Evolutionary conservation across 2,329 filamentous ascomycete genomes (phyloP).

Genomic region (Microsporum canis): DNA sequence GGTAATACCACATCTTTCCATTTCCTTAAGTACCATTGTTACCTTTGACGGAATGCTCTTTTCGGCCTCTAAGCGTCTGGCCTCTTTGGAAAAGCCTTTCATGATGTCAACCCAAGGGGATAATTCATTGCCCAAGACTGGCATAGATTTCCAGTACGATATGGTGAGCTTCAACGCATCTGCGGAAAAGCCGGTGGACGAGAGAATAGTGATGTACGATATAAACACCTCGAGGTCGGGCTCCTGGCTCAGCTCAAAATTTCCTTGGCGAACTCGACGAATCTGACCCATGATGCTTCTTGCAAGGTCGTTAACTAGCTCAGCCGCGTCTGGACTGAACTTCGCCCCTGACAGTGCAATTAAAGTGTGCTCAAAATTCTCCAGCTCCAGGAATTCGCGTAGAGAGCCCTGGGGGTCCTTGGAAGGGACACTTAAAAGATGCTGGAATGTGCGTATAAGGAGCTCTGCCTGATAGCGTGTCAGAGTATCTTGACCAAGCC

Average conservation of each 20-base stretch:
- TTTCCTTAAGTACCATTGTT: slow-evolving; percentile 15
- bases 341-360: slow-evolving; percentile 28
- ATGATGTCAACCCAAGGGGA: slow-evolving; percentile 43
- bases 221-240: slow-evolving; percentile 29
- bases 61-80: slow-evolving; percentile 30
- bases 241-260: background rate
- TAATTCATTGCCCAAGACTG: background rate
- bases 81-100: slow-evolving; percentile 42
- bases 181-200: slow-evolving; percentile 43
- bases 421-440: slow-evolving; percentile 36
- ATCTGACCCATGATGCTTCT: slow-evolving; percentile 28
- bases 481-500: slow-evolving; percentile 40
- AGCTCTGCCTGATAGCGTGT: slow-evolving; percentile 56
- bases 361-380: slow-evolving; percentile 32
- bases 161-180: slow-evolving; percentile 43
- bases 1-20: slow-evolving; percentile 18
- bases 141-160: slow-evolving; percentile 24
- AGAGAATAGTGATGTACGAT: slow-evolving; percentile 42
- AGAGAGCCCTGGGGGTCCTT: slow-evolving; percentile 8
- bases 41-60: slow-evolving; percentile 14
- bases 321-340: slow-evolving; percentile 28
- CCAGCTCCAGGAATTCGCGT: slow-evolving; percentile 25
- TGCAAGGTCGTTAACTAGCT: slow-evolving; percentile 31
- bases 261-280: slow-evolving; percentile 9
- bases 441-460: slow-evolving; percentile 48